These are phyloP conservation scores for Exophiala lecanii-corni DNA, from an alignment of 2,329 filamentous ascomycete genomes.

Conservation along the genomic window DNA sequence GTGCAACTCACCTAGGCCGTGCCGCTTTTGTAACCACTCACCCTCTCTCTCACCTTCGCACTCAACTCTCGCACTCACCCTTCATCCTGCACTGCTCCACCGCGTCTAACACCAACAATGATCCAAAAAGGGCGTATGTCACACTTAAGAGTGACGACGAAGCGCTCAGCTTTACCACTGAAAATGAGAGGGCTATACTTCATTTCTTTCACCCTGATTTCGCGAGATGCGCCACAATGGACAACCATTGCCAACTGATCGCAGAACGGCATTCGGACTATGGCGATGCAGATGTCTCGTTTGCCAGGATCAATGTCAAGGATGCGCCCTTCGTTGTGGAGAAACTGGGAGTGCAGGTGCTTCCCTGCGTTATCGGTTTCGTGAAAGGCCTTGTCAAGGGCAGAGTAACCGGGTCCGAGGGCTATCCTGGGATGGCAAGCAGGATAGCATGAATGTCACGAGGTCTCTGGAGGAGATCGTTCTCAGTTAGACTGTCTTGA, in stretches of 20 bases:
- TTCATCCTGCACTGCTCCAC: slow-evolving; percentile 1
- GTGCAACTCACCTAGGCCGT: too few species aligned
- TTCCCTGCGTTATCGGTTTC: slow-evolving; percentile 48
- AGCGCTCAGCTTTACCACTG: slow-evolving; percentile 57
- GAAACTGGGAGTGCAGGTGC: slow-evolving; percentile 42
- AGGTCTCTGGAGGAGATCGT: slow-evolving; percentile 40
- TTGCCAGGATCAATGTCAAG: slow-evolving; percentile 43
- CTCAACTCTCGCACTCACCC: slow-evolving; percentile 1
- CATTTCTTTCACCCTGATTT: slow-evolving; percentile 64
- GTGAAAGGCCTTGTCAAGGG: slow-evolving; percentile 43
- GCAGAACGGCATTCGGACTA: slow-evolving; percentile 33
- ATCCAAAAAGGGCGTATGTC: slow-evolving; percentile 30
- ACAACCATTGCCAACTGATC: slow-evolving; percentile 50
- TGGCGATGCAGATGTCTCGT: slow-evolving; percentile 34
- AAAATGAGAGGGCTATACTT: slow-evolving; percentile 53
- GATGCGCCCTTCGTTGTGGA: slow-evolving; percentile 45
- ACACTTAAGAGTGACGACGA: slow-evolving; percentile 49
- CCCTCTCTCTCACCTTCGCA: slow-evolving; percentile 2
- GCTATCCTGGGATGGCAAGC: slow-evolving; percentile 36
- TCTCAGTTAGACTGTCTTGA: slow-evolving; percentile 36
- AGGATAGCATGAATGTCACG: slow-evolving; percentile 38
- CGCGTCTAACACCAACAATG: slow-evolving; percentile 9
- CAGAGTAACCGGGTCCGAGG: slow-evolving; percentile 46
- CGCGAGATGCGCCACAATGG: slow-evolving; percentile 58
- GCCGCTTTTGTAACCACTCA: slow-evolving; percentile 1